phyloP scores from a whole-genome alignment of 1,139 yeast genomes.

The Geotrichum australiense region DNA sequence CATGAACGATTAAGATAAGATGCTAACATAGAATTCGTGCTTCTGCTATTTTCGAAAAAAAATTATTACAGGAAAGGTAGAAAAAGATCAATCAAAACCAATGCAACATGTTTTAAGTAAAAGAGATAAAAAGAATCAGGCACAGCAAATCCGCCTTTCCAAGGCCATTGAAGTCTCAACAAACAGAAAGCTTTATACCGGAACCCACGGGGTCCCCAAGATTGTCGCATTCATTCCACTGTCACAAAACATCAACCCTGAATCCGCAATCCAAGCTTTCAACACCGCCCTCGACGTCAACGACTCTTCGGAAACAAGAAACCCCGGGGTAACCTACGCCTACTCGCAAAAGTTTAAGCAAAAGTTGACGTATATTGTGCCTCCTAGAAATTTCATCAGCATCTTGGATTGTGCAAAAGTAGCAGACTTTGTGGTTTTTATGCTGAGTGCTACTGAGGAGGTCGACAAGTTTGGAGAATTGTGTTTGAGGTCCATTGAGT shows the following conservation, averaged over 20 bases:
- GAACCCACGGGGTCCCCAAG: slow-evolving; percentile 72
- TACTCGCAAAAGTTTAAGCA: slow-evolving; percentile 64
- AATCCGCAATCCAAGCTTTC: slow-evolving; percentile 47
- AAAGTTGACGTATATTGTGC: slow-evolving; percentile 63
- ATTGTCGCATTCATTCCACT: slow-evolving; percentile 75
- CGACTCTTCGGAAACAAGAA: slow-evolving; percentile 26
- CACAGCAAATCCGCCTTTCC: slow-evolving; percentile 68
- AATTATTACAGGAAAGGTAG: slow-evolving; percentile 49
- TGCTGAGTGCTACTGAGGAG: slow-evolving; percentile 76
- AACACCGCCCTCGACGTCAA: slow-evolving; percentile 26
- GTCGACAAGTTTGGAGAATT: slow-evolving; percentile 85
- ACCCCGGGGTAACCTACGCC: slow-evolving; percentile 33
- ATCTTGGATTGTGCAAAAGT: slow-evolving; percentile 82
- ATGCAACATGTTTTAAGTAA: slow-evolving; percentile 42
- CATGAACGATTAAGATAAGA: too few relatives aligned
- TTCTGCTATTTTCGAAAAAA: background rate
- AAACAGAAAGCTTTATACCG: slow-evolving; percentile 67
- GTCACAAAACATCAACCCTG: slow-evolving; percentile 60
- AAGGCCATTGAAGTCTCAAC: slow-evolving; percentile 48
- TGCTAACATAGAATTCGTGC: too few relatives aligned
- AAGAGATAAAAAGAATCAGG: slow-evolving; percentile 67
- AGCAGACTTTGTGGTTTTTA: slow-evolving; percentile 83
- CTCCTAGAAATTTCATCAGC: slow-evolving; percentile 55
- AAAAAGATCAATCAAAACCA: slow-evolving; percentile 49
- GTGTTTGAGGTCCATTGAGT: slow-evolving; percentile 74